A percentile compares a stretch with the other conserved stretches of the same genome.
Evolutionary conservation across 768 basidiomycete genomes (phyloP).

Genomic region (Tricholoma furcatifolium): DNA sequence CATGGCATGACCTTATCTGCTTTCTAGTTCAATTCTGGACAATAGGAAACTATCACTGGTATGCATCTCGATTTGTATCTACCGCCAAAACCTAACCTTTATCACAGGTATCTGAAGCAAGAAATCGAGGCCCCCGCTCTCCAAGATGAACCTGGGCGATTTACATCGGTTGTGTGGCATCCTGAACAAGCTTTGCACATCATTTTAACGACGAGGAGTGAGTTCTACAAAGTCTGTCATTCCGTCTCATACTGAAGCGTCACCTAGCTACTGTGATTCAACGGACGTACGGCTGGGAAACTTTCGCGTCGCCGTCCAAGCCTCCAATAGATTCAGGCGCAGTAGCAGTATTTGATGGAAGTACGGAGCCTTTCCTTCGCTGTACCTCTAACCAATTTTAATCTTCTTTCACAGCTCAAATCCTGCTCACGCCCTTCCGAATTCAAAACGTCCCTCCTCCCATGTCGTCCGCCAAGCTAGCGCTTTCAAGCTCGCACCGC

Average conservation of each 20-base stretch:
- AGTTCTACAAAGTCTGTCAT: constrained; percentile 15
- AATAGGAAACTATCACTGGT: constrained; percentile 95
- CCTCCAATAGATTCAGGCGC: constrained; percentile 78
- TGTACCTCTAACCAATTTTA: not conserved
- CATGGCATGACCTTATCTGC: constrained; percentile 1
- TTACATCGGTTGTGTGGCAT: constrained; percentile 84
- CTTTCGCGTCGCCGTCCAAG: constrained; percentile 52
- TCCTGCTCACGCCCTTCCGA: constrained; percentile 91
- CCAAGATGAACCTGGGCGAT: constrained; percentile 38
- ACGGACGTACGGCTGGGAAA: constrained; percentile 77
- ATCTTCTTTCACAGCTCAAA: constrained; percentile 46
- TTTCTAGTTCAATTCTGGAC: constrained; percentile 88
- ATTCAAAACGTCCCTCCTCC: constrained; percentile 98
- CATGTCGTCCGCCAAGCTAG: constrained; percentile 70
- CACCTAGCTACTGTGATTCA: constrained; percentile 52
- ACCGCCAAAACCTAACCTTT: not conserved
- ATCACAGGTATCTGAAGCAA: constrained; percentile 86
- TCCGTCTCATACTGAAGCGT: not conserved
- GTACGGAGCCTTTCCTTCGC: constrained; percentile 42
- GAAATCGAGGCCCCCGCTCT: constrained; percentile 57
- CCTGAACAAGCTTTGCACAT: constrained; percentile 72
- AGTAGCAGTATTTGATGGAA: constrained; percentile 87
- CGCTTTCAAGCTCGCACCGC: constrained; percentile 26
- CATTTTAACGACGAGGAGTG: constrained; percentile 67
- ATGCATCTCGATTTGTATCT: not conserved